These are phyloP conservation scores for Fusarium sp. DNA, from an alignment of 2,329 filamentous ascomycete genomes.

Conservation along the genomic window DNA sequence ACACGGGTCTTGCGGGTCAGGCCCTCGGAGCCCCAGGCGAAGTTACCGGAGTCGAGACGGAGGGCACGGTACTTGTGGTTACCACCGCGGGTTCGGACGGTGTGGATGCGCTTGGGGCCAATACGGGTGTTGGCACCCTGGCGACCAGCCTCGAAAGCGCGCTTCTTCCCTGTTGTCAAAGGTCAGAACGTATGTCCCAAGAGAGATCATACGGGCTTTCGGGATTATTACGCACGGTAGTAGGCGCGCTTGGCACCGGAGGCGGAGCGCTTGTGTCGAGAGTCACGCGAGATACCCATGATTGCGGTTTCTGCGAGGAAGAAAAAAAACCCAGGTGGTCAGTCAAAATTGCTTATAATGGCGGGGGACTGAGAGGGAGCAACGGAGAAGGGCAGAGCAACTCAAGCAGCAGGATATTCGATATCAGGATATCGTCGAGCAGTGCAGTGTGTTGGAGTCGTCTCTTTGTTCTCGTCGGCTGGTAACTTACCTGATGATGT, in stretches of 20 bases:
- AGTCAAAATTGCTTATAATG: conserved; percentile 22
- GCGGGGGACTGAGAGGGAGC: conserved; percentile 4
- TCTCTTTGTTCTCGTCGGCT: conserved; percentile 33
- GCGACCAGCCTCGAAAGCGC: conserved; percentile 99
- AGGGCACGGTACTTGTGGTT: conserved; percentile 99
- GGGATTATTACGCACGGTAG: conserved; percentile 77
- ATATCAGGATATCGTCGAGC: conserved; percentile 42
- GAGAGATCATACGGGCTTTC: conserved; percentile 73
- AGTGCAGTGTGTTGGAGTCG: conserved; percentile 38
- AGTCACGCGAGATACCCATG: conserved; percentile 99
- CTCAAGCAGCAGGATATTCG: conserved; percentile 40
- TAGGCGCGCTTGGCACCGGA: conserved; percentile 97
- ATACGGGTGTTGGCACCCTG: conserved; percentile 99
- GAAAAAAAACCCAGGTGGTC: conserved; percentile 39
- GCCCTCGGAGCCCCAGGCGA: conserved; percentile 98
- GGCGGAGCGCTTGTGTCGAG: conserved; percentile 99
- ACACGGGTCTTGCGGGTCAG: conserved; percentile 99
- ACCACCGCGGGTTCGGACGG: conserved; percentile 95
- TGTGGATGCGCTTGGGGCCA: conserved; percentile 94
- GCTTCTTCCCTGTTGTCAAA: conserved; percentile 85
- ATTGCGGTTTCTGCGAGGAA: conserved; percentile 74
- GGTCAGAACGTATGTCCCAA: conserved; percentile 77
- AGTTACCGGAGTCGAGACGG: conserved; percentile 98
- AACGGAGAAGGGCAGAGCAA: conserved; percentile 25
- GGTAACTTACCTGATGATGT: conserved; percentile 61